Conservation (phyloP, 1,284 basidiomycete species). For the Fomitiporia mediterranea region DNA sequence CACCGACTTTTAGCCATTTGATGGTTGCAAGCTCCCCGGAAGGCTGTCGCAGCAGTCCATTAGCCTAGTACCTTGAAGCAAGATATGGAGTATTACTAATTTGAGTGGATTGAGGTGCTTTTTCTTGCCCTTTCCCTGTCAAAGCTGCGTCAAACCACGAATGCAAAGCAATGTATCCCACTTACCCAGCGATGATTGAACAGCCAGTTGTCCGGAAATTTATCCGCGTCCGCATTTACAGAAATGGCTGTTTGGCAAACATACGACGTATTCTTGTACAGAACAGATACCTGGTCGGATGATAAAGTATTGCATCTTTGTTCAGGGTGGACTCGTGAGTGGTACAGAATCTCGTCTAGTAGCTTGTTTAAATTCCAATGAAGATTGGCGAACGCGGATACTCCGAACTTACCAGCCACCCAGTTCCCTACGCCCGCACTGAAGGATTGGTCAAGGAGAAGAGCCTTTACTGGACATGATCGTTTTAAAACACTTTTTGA, state of each 20-base stretch:
- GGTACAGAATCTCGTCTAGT: slow-evolving; percentile 75
- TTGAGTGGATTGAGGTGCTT: slow-evolving; percentile 41
- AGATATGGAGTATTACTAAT: slow-evolving; percentile 40
- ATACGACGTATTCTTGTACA: slow-evolving; percentile 54
- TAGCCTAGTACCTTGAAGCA: slow-evolving; percentile 10
- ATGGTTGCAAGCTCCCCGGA: slow-evolving; percentile 70
- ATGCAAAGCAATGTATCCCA: slow-evolving; percentile 4
- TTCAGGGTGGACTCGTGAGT: slow-evolving; percentile 73
- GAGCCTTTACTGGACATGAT: slow-evolving; percentile 70
- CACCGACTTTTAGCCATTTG: slow-evolving; percentile 75
- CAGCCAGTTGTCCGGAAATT: slow-evolving; percentile 71
- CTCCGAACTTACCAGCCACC: slow-evolving; percentile 63
- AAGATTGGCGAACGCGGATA: slow-evolving; percentile 1
- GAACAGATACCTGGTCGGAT: slow-evolving; percentile 42
- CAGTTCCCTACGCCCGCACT: slow-evolving; percentile 83
- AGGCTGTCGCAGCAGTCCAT: slow-evolving; percentile 40
- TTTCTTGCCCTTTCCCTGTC: slow-evolving; percentile 71
- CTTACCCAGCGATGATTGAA: slow-evolving; percentile 68
- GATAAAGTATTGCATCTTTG: slow-evolving; percentile 59
- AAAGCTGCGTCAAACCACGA: slow-evolving; percentile 9
- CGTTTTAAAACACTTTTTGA: slow-evolving; percentile 47
- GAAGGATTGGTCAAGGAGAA: slow-evolving; percentile 79
- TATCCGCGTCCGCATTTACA: slow-evolving; percentile 66
- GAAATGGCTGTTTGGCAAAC: slow-evolving; percentile 65
- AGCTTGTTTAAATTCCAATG: neutral